Conservation (phyloP, 2,329 filamentous ascomycete genomes). For the Westerdykella ornata region DNA sequence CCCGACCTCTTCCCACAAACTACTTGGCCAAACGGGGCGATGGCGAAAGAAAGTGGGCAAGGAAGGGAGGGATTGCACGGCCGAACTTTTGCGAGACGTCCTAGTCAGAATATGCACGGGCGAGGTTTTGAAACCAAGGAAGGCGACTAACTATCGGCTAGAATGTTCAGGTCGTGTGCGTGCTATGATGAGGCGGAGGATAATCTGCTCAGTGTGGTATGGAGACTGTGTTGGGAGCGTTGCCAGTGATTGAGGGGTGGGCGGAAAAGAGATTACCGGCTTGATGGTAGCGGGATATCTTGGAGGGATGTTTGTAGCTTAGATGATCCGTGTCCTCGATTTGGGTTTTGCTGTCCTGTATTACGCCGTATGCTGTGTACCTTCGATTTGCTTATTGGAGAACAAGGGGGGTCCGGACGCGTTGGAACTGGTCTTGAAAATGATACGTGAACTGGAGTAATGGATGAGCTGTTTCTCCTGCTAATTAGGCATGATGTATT, state of each 20-base stretch:
- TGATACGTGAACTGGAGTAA: too few relatives aligned
- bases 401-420: too few relatives aligned
- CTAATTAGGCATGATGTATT: too few relatives aligned
- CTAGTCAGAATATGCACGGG: conserved; percentile 29
- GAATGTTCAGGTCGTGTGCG: conserved; percentile 40
- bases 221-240: conserved; percentile 27
- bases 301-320: neutral
- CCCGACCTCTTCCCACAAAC: conserved; percentile 17
- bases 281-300: conserved; percentile 6
- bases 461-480: too few relatives aligned
- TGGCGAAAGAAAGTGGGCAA: conserved; percentile 14
- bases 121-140: conserved; percentile 35
- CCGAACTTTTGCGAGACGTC: conserved; percentile 23
- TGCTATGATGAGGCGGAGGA: conserved; percentile 38
- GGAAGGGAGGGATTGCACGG: conserved; percentile 35
- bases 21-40: conserved; percentile 14
- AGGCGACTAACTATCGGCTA: conserved; percentile 30
- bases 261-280: conserved; percentile 20
- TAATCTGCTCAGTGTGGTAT: conserved; percentile 38
- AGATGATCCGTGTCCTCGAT: too few relatives aligned
- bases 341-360: too few relatives aligned
- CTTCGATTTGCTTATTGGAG: too few relatives aligned
- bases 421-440: too few relatives aligned
- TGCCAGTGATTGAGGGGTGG: conserved; percentile 37
- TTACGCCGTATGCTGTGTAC: too few relatives aligned